These are phyloP conservation scores for Paragyromitra xinjiangensis DNA, from an alignment of 495 filamentous ascomycete species.

Conservation along the genomic window DNA sequence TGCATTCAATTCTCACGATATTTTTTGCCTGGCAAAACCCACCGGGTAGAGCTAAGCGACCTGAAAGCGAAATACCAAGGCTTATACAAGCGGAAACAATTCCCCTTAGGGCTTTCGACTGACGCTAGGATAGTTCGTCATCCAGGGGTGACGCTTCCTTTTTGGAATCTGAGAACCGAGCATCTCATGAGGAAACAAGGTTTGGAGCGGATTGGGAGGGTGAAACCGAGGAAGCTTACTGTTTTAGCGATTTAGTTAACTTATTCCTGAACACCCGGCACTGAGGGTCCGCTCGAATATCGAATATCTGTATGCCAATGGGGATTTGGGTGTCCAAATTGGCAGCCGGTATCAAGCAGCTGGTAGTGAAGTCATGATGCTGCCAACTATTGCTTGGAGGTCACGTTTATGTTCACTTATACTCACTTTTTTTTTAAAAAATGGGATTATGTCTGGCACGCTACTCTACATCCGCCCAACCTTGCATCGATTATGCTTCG, in stretches of 20 bases:
- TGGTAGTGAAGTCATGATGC: slow-evolving; percentile 24
- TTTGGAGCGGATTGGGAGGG: slow-evolving; percentile 28
- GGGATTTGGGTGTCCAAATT: slow-evolving; percentile 12
- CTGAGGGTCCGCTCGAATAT: slow-evolving; percentile 27
- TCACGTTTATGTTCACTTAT: slow-evolving; percentile 34
- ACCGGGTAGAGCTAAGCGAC: slow-evolving; percentile 7
- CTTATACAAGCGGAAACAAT: slow-evolving; percentile 30
- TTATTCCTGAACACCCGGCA: slow-evolving; percentile 19
- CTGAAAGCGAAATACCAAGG: slow-evolving; percentile 19
- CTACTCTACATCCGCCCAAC: slow-evolving; percentile 47
- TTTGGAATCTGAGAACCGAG: slow-evolving; percentile 9
- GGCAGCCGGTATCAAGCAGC: slow-evolving; percentile 17
- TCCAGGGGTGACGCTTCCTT: slow-evolving; percentile 13
- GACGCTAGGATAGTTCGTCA: slow-evolving; percentile 24
- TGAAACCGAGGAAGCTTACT: slow-evolving; percentile 27
- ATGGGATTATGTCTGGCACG: slow-evolving; percentile 10
- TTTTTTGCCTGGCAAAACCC: slow-evolving; percentile 42
- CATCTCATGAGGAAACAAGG: slow-evolving; percentile 16
- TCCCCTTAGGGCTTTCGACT: slow-evolving; percentile 25
- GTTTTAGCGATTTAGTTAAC: slow-evolving; percentile 11
- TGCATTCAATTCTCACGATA: slow-evolving; percentile 19
- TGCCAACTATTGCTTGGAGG: slow-evolving; percentile 28
- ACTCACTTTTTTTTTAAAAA: slow-evolving; percentile 2
- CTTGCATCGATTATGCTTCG: slow-evolving; percentile 45
- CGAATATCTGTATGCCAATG: slow-evolving; percentile 23